Conservation (phyloP, 2,329 filamentous ascomycete species). For the Calycina herbarum region DNA sequence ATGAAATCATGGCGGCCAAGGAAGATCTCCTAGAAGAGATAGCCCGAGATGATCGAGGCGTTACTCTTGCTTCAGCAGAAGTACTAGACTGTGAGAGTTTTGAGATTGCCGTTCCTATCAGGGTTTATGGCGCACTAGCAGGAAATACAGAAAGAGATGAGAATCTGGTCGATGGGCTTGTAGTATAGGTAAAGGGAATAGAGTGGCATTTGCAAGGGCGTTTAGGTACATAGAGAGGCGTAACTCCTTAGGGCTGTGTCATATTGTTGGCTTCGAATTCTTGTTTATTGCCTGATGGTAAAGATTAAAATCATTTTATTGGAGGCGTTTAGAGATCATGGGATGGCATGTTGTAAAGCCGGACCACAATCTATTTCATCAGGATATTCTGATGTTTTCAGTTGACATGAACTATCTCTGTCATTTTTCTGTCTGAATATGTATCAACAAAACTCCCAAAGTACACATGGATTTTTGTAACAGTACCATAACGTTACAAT, state of each 20-base stretch:
- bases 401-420: background rate
- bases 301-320: background rate
- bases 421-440: background rate
- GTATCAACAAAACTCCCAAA: background rate
- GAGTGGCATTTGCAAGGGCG: constrained; percentile 13
- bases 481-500: too few species aligned
- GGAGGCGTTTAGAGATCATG: background rate
- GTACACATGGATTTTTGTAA: too few species aligned
- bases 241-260: constrained; percentile 6
- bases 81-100: constrained; percentile 83
- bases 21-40: constrained; percentile 72
- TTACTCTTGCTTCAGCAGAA: constrained; percentile 75
- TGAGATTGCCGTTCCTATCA: constrained; percentile 81
- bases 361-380: background rate
- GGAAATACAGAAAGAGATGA: constrained; percentile 32
- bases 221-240: constrained; percentile 20
- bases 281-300: background rate
- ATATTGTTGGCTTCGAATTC: background rate
- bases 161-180: constrained; percentile 27
- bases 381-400: constrained; percentile 4
- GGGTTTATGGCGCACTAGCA: constrained; percentile 67
- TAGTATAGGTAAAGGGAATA: constrained; percentile 29
- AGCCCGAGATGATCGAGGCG: constrained; percentile 74
- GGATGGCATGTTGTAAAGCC: background rate
- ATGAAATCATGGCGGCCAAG: constrained; percentile 39